Percentiles rank a stretch among this genome's conserved stretches.
Conservation (phyloP, 495 filamentous ascomycete species). For the Chaetomium tenue region DNA sequence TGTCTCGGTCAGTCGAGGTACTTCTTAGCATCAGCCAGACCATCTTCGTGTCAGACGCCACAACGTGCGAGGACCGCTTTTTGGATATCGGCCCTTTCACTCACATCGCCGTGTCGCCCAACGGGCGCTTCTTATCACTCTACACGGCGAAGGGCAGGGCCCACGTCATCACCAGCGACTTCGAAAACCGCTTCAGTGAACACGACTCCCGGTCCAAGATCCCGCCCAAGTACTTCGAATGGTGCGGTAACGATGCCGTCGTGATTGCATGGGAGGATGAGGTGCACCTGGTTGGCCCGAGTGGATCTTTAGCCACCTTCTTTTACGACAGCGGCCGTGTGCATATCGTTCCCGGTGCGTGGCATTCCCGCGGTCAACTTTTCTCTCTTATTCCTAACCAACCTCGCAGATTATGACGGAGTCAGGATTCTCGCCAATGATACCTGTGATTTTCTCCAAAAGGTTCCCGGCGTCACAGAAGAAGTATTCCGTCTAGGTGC, state of each 20-base stretch:
- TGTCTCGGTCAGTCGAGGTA: constrained; percentile 94
- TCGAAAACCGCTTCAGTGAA: constrained; percentile 86
- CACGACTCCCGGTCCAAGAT: constrained; percentile 84
- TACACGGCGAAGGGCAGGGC: constrained; percentile 83
- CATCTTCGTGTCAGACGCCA: constrained; percentile 79
- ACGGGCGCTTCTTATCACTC: constrained; percentile 80
- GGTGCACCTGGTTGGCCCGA: constrained; percentile 89
- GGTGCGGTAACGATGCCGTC: constrained; percentile 95
- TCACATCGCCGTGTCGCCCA: constrained; percentile 84
- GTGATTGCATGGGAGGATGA: constrained; percentile 97
- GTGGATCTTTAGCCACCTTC: constrained; percentile 73
- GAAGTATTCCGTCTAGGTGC: constrained; percentile 87
- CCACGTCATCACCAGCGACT: constrained; percentile 92
- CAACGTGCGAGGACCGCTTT: constrained; percentile 84
- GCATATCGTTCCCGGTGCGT: constrained; percentile 78
- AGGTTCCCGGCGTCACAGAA: constrained; percentile 82
- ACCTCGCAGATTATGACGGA: constrained; percentile 75
- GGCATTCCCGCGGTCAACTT: constrained; percentile 49
- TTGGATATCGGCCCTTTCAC: constrained; percentile 90
- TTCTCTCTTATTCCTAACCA: constrained; percentile 32
- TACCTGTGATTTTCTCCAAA: constrained; percentile 92
- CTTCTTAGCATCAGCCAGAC: constrained; percentile 83
- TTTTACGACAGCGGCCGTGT: constrained; percentile 83
- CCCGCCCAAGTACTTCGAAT: constrained; percentile 82
- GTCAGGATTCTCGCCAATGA: constrained; percentile 85